phyloP scores from a whole-genome alignment of 2,329 filamentous ascomycete species.

The Mariannaea elegans region DNA sequence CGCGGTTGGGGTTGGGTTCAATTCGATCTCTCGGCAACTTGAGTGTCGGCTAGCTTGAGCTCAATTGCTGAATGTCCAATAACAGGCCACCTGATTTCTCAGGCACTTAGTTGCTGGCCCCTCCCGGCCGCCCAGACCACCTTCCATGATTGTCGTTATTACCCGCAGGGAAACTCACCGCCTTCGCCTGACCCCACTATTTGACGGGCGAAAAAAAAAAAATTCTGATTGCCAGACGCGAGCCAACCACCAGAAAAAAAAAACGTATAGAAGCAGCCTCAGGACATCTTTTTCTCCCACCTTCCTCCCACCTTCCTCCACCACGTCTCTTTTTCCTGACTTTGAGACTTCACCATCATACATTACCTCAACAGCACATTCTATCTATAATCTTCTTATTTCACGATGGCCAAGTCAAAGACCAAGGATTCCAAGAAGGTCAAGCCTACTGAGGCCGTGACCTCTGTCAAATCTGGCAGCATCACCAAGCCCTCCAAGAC shows the following conservation, averaged over 20 bases:
- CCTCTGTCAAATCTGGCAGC: constrained; percentile 70
- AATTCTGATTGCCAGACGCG: constrained; percentile 32
- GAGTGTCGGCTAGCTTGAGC: constrained; percentile 38
- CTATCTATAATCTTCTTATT: constrained; percentile 18
- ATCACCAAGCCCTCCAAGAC: constrained; percentile 74
- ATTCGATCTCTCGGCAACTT: constrained; percentile 39
- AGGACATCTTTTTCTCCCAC: constrained; percentile 26
- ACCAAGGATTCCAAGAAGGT: constrained; percentile 62
- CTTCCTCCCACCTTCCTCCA: constrained; percentile 32
- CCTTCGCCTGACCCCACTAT: constrained; percentile 45
- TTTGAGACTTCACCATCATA: too few species aligned
- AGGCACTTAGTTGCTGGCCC: constrained; percentile 39
- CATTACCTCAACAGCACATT: constrained; percentile 16
- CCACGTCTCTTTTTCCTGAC: constrained; percentile 11
- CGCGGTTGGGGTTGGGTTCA: constrained; percentile 27
- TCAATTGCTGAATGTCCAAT: constrained; percentile 41
- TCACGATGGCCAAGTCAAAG: constrained; percentile 74
- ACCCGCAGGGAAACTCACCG: constrained; percentile 44
- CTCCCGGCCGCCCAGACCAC: constrained; percentile 27
- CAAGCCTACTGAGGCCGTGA: constrained; percentile 61
- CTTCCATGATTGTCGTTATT: constrained; percentile 27
- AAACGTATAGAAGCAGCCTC: constrained; percentile 29
- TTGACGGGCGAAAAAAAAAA: constrained; percentile 45
- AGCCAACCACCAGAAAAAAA: constrained; percentile 38
- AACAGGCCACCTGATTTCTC: constrained; percentile 40